These are phyloP conservation scores for Colletotrichum incanum DNA, from an alignment of 2,329 filamentous ascomycete species.

Conservation along the genomic window DNA sequence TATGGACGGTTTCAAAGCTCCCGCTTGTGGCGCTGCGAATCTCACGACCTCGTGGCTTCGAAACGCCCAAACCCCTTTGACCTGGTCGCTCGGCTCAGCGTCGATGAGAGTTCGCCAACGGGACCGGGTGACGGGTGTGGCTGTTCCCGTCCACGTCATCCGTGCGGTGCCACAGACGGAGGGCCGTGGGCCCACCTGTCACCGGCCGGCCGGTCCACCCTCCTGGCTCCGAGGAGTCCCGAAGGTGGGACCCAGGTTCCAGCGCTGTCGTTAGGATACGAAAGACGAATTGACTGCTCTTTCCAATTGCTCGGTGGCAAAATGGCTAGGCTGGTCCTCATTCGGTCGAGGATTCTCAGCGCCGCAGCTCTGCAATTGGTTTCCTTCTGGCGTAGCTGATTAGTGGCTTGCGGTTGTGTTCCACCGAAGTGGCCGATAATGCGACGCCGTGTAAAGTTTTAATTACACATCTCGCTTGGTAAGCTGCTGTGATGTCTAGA, in stretches of 20 bases:
- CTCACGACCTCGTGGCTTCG: background rate
- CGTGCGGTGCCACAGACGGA: conserved; percentile 15
- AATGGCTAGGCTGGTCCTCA: too few relatives aligned
- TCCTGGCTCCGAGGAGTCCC: background rate
- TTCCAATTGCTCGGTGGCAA: background rate
- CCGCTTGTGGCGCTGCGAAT: background rate
- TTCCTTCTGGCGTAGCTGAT: background rate
- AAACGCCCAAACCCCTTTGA: background rate
- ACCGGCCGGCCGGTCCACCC: background rate
- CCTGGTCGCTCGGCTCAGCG: background rate
- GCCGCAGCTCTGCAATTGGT: background rate
- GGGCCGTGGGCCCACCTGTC: background rate
- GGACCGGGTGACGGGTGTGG: background rate
- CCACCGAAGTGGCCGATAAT: too few relatives aligned
- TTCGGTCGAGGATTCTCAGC: too few relatives aligned
- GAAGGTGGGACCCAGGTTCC: background rate
- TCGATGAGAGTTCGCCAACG: background rate
- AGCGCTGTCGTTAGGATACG: too few relatives aligned
- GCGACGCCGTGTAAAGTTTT: too few relatives aligned
- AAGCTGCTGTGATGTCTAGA: background rate
- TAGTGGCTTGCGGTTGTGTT: background rate
- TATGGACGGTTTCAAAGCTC: background rate
- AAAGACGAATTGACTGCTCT: background rate
- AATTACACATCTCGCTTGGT: background rate
- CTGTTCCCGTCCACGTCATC: background rate